These are phyloP conservation scores for Geotrichum cucujoidarum DNA, from an alignment of 1,139 yeast species.

Conservation along the genomic window DNA sequence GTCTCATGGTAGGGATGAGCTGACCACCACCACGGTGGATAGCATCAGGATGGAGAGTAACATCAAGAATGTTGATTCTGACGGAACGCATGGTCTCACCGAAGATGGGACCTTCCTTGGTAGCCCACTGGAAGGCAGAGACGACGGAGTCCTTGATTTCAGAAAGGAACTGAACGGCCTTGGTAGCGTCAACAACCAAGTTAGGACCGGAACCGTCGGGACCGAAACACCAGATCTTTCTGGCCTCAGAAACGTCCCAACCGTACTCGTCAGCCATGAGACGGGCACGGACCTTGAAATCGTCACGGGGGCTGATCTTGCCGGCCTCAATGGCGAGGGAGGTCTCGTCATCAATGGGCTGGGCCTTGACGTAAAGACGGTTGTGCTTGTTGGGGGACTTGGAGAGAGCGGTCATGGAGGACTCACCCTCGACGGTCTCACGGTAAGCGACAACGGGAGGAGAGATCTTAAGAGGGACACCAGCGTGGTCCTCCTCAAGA, in stretches of 20 bases:
- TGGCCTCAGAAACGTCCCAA: conserved; percentile 99
- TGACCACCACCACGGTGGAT: conserved; percentile 99
- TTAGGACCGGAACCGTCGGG: conserved; percentile 99
- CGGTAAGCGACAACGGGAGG: conserved; percentile 98
- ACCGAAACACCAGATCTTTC: conserved; percentile 99
- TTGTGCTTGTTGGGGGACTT: conserved; percentile 99
- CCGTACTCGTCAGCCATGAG: conserved; percentile 97
- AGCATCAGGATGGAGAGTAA: conserved; percentile 99
- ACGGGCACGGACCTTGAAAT: conserved; percentile 99
- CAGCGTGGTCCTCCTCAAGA: conserved; percentile 98
- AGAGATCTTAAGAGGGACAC: conserved; percentile 95
- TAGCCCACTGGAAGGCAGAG: conserved; percentile 99
- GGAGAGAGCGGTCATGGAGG: conserved; percentile 93
- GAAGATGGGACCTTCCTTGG: conserved; percentile 98
- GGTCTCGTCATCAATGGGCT: conserved; percentile 92
- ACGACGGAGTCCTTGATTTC: conserved; percentile 99
- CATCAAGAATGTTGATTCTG: conserved; percentile 98
- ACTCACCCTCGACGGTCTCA: conserved; percentile 94
- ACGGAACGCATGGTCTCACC: conserved; percentile 96
- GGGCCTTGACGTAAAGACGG: conserved; percentile 98
- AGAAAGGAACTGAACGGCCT: conserved; percentile 98
- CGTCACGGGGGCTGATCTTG: conserved; percentile 91
- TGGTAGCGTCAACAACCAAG: conserved; percentile 98
- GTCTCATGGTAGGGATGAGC: conserved; percentile 99
- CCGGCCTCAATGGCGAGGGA: conserved; percentile 90